Evolutionary conservation across 768 basidiomycete species (phyloP).

Genomic region (Lentinus brumalis): DNA sequence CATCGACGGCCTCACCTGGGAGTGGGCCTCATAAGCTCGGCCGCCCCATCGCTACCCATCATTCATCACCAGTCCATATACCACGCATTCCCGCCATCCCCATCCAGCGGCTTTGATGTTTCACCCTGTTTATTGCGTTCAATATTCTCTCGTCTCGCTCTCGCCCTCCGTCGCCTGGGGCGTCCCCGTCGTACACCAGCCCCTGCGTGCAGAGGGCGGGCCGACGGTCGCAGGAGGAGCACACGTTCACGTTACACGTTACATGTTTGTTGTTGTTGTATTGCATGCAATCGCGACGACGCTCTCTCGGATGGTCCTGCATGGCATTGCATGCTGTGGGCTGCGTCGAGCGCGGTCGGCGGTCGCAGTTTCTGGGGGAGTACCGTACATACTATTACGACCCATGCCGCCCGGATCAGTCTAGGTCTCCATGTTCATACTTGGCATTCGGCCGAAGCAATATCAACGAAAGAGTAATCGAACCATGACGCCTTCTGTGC

Average conservation of each 20-base stretch:
- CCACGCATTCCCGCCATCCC: neutral
- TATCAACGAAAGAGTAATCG: neutral
- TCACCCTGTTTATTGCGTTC: slow-evolving; percentile 16
- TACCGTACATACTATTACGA: too few species aligned
- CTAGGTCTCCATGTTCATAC: slow-evolving; percentile 6
- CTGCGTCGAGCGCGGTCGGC: slow-evolving; percentile 15
- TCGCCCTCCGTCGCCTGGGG: slow-evolving; percentile 20
- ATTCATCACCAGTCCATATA: neutral
- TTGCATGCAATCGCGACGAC: slow-evolving; percentile 16
- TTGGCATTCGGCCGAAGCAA: neutral
- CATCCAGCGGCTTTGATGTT: slow-evolving; percentile 3
- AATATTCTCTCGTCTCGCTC: slow-evolving; percentile 9
- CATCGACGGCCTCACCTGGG: slow-evolving; percentile 52
- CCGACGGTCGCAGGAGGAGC: slow-evolving; percentile 23
- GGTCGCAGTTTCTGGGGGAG: slow-evolving; percentile 5
- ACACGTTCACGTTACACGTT: neutral
- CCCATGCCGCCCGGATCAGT: neutral
- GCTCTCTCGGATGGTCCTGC: slow-evolving; percentile 12
- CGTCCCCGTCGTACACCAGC: slow-evolving; percentile 19
- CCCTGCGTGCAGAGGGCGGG: slow-evolving; percentile 30
- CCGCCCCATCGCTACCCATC: neutral
- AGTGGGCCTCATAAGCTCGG: slow-evolving; percentile 6
- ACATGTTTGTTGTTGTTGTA: slow-evolving; percentile 11
- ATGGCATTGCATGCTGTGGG: slow-evolving; percentile 16
- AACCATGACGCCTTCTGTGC: too few species aligned